These are phyloP conservation scores for Dioszegia hungarica DNA, from an alignment of 768 basidiomycete genomes.

Conservation along the genomic window DNA sequence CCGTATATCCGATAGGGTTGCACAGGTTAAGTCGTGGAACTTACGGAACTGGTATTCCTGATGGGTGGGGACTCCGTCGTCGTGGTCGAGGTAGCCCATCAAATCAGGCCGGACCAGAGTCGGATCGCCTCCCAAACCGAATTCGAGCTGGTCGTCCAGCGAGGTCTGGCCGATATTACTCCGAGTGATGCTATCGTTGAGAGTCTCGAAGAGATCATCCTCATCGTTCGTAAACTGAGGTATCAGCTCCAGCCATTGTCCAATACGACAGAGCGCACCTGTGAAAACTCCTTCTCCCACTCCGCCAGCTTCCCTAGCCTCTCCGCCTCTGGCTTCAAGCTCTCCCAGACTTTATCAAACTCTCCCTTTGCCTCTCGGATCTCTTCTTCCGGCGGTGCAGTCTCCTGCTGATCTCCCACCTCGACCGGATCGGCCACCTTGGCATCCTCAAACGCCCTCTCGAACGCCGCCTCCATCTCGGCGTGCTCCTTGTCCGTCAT, in stretches of 20 bases:
- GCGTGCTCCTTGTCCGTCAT: slow-evolving; percentile 19
- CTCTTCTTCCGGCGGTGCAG: slow-evolving; percentile 10
- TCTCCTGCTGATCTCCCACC: slow-evolving; percentile 4
- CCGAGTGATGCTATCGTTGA: slow-evolving; percentile 41
- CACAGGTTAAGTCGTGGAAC: too few relatives aligned
- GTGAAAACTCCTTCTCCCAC: slow-evolving; percentile 48
- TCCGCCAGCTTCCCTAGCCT: slow-evolving; percentile 41
- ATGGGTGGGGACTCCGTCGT: slow-evolving; percentile 70
- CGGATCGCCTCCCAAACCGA: slow-evolving; percentile 1
- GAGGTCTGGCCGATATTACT: slow-evolving; percentile 28
- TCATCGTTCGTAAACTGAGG: slow-evolving; percentile 39
- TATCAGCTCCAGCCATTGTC: not conserved
- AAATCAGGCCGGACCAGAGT: slow-evolving; percentile 5
- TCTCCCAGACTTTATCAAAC: slow-evolving; percentile 48
- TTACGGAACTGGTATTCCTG: slow-evolving; percentile 72
- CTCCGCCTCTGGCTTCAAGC: slow-evolving; percentile 43
- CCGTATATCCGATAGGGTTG: too few relatives aligned
- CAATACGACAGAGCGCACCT: slow-evolving; percentile 22
- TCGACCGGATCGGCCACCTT: not conserved
- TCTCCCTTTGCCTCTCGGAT: slow-evolving; percentile 35
- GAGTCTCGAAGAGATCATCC: slow-evolving; percentile 44
- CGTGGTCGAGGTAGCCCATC: slow-evolving; percentile 25
- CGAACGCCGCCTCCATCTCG: slow-evolving; percentile 34
- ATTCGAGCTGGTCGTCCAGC: slow-evolving; percentile 20
- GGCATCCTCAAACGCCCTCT: slow-evolving; percentile 23